Conservation (phyloP, 352 stramenopile species). For the Phytophthora sp. region DNA sequence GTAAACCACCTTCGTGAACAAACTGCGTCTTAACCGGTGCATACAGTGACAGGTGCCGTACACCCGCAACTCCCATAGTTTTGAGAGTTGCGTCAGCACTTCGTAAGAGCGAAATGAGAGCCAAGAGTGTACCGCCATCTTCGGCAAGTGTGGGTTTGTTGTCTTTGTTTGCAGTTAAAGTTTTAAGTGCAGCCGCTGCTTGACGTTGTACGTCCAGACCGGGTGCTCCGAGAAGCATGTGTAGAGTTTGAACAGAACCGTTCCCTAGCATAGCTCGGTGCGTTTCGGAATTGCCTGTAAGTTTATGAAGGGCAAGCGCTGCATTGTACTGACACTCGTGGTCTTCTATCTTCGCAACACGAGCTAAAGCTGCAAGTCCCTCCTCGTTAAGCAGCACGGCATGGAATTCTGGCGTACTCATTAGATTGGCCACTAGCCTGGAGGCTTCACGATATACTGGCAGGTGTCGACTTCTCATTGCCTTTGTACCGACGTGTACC, state of each 20-base stretch:
- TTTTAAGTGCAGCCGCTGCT: conserved; percentile 91
- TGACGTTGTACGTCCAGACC: conserved; percentile 87
- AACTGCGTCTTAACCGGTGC: conserved; percentile 70
- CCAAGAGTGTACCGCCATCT: conserved; percentile 80
- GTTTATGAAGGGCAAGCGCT: conserved; percentile 89
- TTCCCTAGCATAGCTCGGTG: conserved; percentile 74
- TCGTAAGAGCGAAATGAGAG: conserved; percentile 84
- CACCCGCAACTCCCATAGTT: conserved; percentile 85
- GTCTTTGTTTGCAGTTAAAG: conserved; percentile 89
- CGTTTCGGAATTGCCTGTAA: conserved; percentile 73
- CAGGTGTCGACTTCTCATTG: conserved; percentile 90
- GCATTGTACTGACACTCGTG: conserved; percentile 93
- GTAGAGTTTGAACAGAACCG: conserved; percentile 68
- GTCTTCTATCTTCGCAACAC: conserved; percentile 90
- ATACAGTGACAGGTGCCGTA: conserved; percentile 91
- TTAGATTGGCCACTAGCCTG: conserved; percentile 90
- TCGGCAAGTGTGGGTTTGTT: conserved; percentile 91
- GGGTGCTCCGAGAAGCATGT: conserved; percentile 70
- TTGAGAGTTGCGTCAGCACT: conserved; percentile 83
- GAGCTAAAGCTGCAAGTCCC: conserved; percentile 85
- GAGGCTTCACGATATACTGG: conserved; percentile 92
- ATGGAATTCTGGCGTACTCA: conserved; percentile 86
- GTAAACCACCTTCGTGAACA: conserved; percentile 69
- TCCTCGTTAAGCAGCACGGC: conserved; percentile 75
- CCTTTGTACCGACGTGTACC: conserved; percentile 87